These are phyloP conservation scores for Metschnikowia vanudenii DNA, from an alignment of 805 yeast genomes.

Conservation along the genomic window DNA sequence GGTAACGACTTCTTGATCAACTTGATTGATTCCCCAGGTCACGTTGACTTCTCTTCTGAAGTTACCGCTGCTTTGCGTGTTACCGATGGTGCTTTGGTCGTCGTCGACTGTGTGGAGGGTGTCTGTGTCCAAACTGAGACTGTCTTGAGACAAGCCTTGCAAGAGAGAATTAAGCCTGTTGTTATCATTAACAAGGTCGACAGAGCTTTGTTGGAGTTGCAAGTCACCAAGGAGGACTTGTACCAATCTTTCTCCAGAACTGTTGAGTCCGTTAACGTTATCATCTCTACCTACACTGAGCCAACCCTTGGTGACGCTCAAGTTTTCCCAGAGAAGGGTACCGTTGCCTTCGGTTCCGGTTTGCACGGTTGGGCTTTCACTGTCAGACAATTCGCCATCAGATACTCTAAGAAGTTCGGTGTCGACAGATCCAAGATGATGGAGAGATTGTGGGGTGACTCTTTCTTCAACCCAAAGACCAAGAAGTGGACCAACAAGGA, in stretches of 20 bases:
- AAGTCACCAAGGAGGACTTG: constrained; percentile 97
- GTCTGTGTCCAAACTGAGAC: constrained; percentile 99
- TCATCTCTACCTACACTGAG: constrained; percentile 93
- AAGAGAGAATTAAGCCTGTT: constrained; percentile 99
- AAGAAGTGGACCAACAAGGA: constrained; percentile 98
- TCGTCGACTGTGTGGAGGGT: constrained; percentile 99
- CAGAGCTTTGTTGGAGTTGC: constrained; percentile 98
- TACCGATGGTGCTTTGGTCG: constrained; percentile 99
- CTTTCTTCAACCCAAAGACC: constrained; percentile 99
- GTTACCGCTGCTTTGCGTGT: constrained; percentile 99
- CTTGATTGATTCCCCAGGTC: constrained; percentile 99
- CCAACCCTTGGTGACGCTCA: constrained; percentile 90
- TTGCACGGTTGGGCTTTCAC: constrained; percentile 99
- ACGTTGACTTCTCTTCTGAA: constrained; percentile 99
- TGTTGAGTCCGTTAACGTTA: constrained; percentile 98
- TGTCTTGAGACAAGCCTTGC: constrained; percentile 97
- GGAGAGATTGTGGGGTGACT: constrained; percentile 99
- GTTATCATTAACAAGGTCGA: constrained; percentile 98
- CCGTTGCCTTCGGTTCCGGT: constrained; percentile 99
- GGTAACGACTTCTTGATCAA: constrained; percentile 96
- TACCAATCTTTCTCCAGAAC: constrained; percentile 98
- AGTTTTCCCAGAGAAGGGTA: constrained; percentile 98
- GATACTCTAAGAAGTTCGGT: constrained; percentile 99
- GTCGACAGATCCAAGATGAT: constrained; percentile 97
- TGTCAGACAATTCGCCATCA: constrained; percentile 95